phyloP scores from a whole-genome alignment of 1,284 basidiomycete species.

The Kalmanozyma brasiliensis region DNA sequence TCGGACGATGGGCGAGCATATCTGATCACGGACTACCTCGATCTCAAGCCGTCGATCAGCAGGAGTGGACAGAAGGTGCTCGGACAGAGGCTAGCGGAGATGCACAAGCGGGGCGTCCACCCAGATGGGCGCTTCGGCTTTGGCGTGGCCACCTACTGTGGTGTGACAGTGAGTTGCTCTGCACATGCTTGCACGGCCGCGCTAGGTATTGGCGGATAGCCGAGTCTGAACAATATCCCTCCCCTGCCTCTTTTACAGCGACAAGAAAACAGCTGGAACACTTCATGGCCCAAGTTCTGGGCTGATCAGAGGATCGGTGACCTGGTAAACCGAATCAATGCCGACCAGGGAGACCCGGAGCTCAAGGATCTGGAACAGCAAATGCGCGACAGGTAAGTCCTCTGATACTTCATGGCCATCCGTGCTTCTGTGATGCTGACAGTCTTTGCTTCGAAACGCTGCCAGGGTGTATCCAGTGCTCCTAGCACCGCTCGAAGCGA shows the following conservation, averaged over 20 bases:
- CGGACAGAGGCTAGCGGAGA: slow-evolving; percentile 24
- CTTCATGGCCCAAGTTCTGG: slow-evolving; percentile 42
- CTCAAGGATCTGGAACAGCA: slow-evolving; percentile 29
- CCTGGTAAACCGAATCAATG: slow-evolving; percentile 24
- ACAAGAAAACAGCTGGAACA: slow-evolving; percentile 44
- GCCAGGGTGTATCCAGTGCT: slow-evolving; percentile 35
- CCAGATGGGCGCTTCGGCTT: slow-evolving; percentile 33
- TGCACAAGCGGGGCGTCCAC: slow-evolving; percentile 29
- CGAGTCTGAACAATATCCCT: too few species aligned
- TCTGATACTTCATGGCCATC: too few species aligned
- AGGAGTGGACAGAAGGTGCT: slow-evolving; percentile 17
- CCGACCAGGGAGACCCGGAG: slow-evolving; percentile 18
- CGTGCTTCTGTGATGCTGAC: too few species aligned
- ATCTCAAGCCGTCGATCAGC: slow-evolving; percentile 24
- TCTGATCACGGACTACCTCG: slow-evolving; percentile 35
- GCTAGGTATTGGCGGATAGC: too few species aligned
- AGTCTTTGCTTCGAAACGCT: too few species aligned
- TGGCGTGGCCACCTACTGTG: slow-evolving; percentile 33
- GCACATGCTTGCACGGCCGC: background rate
- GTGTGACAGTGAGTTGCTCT: slow-evolving; percentile 25
- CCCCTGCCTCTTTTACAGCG: slow-evolving; percentile 3
- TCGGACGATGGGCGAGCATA: slow-evolving; percentile 24
- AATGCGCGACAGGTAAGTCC: slow-evolving; percentile 39
- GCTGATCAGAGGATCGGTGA: slow-evolving; percentile 36
- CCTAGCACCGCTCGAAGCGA: slow-evolving; percentile 37